Evolutionary conservation across 805 yeast genomes (phyloP).

Genomic region (Saccharomycodes ludwigii): DNA sequence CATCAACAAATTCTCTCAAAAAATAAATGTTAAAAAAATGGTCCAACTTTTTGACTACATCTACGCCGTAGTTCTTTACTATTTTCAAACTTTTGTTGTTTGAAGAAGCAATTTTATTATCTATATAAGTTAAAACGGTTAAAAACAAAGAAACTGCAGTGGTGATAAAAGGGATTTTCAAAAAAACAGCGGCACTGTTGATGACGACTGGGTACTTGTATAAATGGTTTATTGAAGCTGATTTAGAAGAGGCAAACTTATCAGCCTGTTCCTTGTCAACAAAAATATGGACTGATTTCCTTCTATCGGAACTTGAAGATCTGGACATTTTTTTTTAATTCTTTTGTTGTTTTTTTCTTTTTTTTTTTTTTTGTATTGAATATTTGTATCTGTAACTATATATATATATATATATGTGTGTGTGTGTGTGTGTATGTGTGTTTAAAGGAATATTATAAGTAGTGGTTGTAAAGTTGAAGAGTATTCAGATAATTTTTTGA

Average conservation of each 20-base stretch:
- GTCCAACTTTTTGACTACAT: constrained; percentile 12
- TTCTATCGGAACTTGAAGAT: constrained; percentile 4
- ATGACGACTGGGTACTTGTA: constrained; percentile 13
- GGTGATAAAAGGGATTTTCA: constrained; percentile 12
- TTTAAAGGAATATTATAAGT: too few species aligned
- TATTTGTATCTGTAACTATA: too few species aligned
- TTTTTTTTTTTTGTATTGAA: too few species aligned
- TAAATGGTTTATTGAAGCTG: constrained; percentile 16
- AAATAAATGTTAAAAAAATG: constrained; percentile 16
- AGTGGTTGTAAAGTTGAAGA: background rate
- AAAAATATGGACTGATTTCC: constrained; percentile 15
- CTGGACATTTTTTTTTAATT: constrained; percentile 3
- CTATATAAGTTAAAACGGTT: constrained; percentile 7
- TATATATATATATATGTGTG: too few species aligned
- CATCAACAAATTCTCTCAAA: constrained; percentile 21
- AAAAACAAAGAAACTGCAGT: constrained; percentile 10
- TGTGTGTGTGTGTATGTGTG: too few species aligned
- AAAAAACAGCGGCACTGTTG: constrained; percentile 8
- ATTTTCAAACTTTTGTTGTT: constrained; percentile 12
- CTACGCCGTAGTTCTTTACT: constrained; percentile 9
- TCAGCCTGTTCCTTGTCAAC: constrained; percentile 15
- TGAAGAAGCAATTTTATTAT: constrained; percentile 12
- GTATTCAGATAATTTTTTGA: background rate
- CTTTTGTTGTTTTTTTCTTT: too few species aligned
- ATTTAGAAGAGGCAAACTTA: constrained; percentile 14